Evolutionary conservation across 108 stramenopile species (phyloP).

Genomic region (Cyclotella choctawhatcheeana): DNA sequence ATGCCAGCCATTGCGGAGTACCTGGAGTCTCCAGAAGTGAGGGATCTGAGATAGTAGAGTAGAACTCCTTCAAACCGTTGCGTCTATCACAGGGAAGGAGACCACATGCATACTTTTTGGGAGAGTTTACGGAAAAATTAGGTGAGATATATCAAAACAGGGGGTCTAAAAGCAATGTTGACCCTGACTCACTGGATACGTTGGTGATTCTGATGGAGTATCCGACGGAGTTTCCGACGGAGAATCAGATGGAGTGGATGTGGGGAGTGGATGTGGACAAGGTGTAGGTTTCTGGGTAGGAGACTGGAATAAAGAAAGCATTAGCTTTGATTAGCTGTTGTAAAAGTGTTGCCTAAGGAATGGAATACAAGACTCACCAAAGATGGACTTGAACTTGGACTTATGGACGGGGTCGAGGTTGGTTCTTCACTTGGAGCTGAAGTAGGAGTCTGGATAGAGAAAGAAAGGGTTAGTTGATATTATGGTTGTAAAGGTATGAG

Average conservation of each 20-base stretch:
- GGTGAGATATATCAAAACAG: no score
- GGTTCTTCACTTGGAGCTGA: background rate
- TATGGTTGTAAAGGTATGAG: no score
- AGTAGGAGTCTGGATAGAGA: background rate
- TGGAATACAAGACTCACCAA: no score
- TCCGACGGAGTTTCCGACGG: background rate
- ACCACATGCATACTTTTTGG: constrained; percentile 30
- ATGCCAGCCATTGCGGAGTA: constrained; percentile 32
- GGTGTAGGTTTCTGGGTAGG: no score
- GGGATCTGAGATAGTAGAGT: constrained; percentile 25
- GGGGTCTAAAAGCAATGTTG: constrained; percentile 4
- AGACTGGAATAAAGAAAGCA: no score
- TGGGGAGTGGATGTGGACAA: background rate
- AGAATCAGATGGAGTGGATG: background rate
- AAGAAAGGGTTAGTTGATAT: background rate
- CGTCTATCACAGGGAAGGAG: constrained; percentile 20
- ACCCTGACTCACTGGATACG: background rate
- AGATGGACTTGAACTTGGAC: constrained; percentile 2
- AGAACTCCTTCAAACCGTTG: constrained; percentile 14
- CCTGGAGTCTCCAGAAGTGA: constrained; percentile 25
- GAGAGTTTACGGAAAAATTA: no score
- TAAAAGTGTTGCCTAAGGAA: no score
- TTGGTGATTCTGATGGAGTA: background rate
- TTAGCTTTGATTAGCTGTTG: no score
- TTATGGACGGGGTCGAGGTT: background rate